Evolutionary conservation across 768 basidiomycete species (phyloP).

Genomic region (Pisolithus orientalis): DNA sequence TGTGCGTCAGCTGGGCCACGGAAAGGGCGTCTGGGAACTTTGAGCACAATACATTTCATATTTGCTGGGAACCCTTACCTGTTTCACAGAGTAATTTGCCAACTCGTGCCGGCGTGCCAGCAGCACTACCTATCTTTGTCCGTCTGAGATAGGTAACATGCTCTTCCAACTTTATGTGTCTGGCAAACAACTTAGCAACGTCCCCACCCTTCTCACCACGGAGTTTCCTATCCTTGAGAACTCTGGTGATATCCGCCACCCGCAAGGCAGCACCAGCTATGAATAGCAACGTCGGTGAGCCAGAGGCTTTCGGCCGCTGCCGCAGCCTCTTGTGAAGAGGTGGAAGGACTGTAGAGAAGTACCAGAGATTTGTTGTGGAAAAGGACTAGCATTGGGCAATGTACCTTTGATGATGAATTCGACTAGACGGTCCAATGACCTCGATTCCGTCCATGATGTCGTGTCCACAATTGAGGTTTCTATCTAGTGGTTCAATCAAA

Average conservation of each 20-base stretch:
- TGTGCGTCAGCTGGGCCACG: conserved; percentile 72
- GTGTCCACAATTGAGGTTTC: conserved; percentile 73
- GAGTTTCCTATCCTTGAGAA: conserved; percentile 61
- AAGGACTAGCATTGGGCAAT: conserved; percentile 6
- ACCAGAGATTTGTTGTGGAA: not conserved
- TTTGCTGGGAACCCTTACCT: conserved; percentile 35
- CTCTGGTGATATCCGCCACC: conserved; percentile 80
- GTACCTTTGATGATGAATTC: conserved; percentile 74
- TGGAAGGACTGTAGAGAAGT: conserved; percentile 48
- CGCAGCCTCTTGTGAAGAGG: conserved; percentile 60
- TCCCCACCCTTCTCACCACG: conserved; percentile 83
- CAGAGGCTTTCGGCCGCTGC: conserved; percentile 69
- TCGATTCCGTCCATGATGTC: conserved; percentile 60
- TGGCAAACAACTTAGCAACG: conserved; percentile 92
- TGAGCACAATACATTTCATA: conserved; percentile 3
- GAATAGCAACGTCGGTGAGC: conserved; percentile 85
- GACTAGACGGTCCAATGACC: conserved; percentile 64
- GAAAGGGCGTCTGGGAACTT: conserved; percentile 55
- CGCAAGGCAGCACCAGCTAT: conserved; percentile 85
- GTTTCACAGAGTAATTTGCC: conserved; percentile 78
- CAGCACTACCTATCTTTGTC: conserved; percentile 84
- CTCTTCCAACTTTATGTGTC: conserved; percentile 86
- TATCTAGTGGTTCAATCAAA: conserved; percentile 50
- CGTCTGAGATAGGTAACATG: conserved; percentile 78
- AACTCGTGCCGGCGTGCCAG: conserved; percentile 87